Conservation (phyloP, 2,329 filamentous ascomycete genomes). For the Aspergillus bombycis region DNA sequence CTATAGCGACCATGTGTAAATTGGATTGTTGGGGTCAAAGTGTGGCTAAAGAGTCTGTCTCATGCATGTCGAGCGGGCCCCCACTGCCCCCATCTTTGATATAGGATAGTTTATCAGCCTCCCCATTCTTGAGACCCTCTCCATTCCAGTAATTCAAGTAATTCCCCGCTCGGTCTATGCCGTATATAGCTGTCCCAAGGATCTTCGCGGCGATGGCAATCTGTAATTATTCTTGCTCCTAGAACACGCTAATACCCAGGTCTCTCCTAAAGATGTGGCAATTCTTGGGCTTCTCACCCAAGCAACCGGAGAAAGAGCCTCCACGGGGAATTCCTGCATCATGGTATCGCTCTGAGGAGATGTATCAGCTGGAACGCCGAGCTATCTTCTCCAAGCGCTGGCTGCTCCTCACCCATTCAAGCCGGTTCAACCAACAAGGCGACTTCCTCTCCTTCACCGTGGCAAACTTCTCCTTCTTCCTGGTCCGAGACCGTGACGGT, state of each 20-base stretch:
- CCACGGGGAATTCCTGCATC: constrained; percentile 26
- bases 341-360: constrained; percentile 30
- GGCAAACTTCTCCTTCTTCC: neutral
- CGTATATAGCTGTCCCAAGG: neutral
- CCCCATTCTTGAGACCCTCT: neutral
- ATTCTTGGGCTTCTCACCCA: neutral
- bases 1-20: neutral
- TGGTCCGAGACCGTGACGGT: constrained; percentile 8
- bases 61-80: neutral
- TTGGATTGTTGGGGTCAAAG: neutral
- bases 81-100: constrained; percentile 2
- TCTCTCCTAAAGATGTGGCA: neutral
- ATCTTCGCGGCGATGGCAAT: neutral
- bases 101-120: neutral
- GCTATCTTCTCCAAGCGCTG: constrained; percentile 32
- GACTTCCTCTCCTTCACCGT: constrained; percentile 19
- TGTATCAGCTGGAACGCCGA: constrained; percentile 31
- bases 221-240: neutral
- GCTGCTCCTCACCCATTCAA: constrained; percentile 27
- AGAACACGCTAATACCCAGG: neutral
- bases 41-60: neutral
- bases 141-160: neutral
- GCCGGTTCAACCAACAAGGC: constrained; percentile 25
- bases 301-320: neutral
- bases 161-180: neutral